Base-by-base conservation (phyloP, 768 basidiomycete species). In the Hypholoma sublateritium region DNA sequence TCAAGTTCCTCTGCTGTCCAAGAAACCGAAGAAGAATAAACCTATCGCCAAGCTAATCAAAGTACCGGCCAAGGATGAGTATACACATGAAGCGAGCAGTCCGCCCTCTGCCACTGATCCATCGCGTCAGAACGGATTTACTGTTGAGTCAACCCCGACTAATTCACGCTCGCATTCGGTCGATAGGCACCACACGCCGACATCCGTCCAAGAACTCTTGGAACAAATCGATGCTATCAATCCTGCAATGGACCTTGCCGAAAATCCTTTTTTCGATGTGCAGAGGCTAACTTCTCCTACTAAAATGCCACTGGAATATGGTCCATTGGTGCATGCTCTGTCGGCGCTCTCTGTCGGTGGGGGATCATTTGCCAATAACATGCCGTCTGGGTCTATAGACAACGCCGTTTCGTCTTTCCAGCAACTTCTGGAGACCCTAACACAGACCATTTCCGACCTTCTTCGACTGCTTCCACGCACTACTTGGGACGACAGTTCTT, bases 361-460 rank as follows among this genome's bases (percentile, higher is more conserved):
- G 9, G 89, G 89, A 8, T 91, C 89, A 6, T 93, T 93, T 64
- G 86, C 90, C 36, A 87, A 85, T 61, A 89, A 85, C 62, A 86
- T 92, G 76, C 90, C 92, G 14, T 86, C 89, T 5, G 89, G 89
- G 11, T 90, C 91, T n/a, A 92, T 93, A 66, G 92, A 94, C 69
- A 90, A 91, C 32, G 91, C 92, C 1, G 91, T 94, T 25, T 88
- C 90, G 3, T 92, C 91, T 13, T 94, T 94, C 75, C 91, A 95
- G 63, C 91, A 93, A 65, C 76, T 95, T 0, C 76, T 95, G 42
- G 92, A 93, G 75, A 94, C 91, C 0, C 74, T 95, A 43, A 95
- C 92, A 0, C 91, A 94, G 64, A 93, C 91, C 0, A 93, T 95
- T 62, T 93, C 92, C 4, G 92, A 93, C 61, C 73, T 95, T 25